A percentile compares a stretch with the other conserved stretches of the same genome.
Conservation (phyloP, 78 protist genomes). For the Cavenderia fasciculata region DNA sequence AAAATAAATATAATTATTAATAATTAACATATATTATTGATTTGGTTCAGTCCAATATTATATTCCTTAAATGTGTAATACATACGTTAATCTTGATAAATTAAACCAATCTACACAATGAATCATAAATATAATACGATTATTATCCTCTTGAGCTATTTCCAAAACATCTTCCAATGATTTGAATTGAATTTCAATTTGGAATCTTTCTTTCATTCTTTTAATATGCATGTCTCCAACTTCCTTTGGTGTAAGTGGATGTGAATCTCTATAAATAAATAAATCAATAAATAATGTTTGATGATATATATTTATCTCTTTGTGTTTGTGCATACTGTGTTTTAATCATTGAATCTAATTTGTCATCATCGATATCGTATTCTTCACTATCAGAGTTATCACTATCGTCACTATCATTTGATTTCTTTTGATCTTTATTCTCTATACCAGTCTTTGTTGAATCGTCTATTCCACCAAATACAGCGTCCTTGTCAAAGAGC, state of each 20-base stretch:
- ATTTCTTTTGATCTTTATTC: neutral
- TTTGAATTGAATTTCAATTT: conserved; percentile 13
- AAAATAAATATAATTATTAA: neutral
- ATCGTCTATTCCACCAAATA: neutral
- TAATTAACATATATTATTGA: neutral
- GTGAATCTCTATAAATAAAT: conserved; percentile 14
- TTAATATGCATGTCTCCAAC: conserved; percentile 4
- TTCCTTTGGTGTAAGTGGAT: conserved; percentile 32
- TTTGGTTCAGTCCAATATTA: neutral
- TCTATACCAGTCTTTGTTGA: neutral
- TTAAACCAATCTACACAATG: conserved; percentile 59
- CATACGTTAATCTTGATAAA: conserved; percentile 10
- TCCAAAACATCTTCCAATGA: conserved; percentile 12
- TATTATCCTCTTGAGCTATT: conserved; percentile 50
- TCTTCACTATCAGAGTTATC: conserved; percentile 39
- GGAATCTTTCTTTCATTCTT: neutral
- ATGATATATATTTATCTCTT: neutral
- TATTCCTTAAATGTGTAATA: neutral
- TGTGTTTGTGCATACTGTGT: neutral
- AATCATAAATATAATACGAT: conserved; percentile 43
- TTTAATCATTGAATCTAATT: neutral
- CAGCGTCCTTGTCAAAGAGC: neutral
- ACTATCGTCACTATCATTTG: conserved; percentile 20
- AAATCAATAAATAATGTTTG: neutral
- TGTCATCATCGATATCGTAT: conserved; percentile 17